These are phyloP conservation scores for Rhipidocladum racemiflorum DNA, from an alignment of 176 grass and related monocot species.

Conservation along the genomic window DNA sequence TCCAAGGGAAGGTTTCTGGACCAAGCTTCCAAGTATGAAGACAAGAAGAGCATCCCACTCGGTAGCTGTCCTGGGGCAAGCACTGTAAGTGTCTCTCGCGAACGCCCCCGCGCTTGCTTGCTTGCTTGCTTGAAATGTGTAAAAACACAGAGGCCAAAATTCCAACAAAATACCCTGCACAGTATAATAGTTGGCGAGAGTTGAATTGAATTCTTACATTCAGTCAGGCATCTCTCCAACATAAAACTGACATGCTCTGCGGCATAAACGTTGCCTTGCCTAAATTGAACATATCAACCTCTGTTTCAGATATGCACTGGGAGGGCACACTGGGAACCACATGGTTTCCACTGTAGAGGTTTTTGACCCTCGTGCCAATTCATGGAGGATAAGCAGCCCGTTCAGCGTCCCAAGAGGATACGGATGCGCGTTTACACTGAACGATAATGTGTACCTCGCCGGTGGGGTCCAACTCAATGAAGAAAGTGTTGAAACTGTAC, in stretches of 20 bases:
- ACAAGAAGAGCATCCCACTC: conserved; percentile 67
- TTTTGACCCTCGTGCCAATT: conserved; percentile 56
- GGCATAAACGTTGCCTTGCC: background rate
- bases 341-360: conserved; percentile 59
- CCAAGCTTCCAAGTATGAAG: conserved; percentile 59
- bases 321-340: conserved; percentile 53
- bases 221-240: background rate
- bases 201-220: background rate
- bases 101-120: too few relatives aligned
- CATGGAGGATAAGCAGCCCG: conserved; percentile 53
- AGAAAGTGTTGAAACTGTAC: conserved; percentile 50
- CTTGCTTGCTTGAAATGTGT: background rate
- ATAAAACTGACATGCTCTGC: background rate
- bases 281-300: conserved; percentile 1
- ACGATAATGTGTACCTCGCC: conserved; percentile 47
- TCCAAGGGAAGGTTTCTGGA: conserved; percentile 92
- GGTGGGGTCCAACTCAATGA: conserved; percentile 37
- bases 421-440: conserved; percentile 43
- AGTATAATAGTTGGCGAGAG: background rate
- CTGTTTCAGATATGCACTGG: conserved; percentile 56
- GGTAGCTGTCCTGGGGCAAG: conserved; percentile 40
- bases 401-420: conserved; percentile 60
- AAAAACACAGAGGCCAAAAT: background rate
- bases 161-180: background rate
- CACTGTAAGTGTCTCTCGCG: conserved; percentile 40